Base-by-base conservation (phyloP, 75 land plant genomes). In the Picea sitchensis region DNA sequence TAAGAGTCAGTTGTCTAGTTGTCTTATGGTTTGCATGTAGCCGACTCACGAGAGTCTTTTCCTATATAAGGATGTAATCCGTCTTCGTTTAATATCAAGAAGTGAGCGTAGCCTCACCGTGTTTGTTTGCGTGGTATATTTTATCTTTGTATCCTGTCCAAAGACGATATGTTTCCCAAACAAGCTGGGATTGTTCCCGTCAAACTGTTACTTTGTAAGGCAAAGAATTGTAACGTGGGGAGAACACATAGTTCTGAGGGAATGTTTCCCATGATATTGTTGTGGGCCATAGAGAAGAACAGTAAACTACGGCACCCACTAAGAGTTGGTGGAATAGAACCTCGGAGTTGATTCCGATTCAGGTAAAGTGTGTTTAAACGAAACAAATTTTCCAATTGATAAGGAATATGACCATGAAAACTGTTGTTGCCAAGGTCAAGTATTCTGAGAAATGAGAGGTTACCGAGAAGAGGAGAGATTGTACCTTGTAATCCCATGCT, bases 391-490 rank as follows among this genome's bases (percentile, higher is more conserved):
- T 80, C 82, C 41, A 83, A 58, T 5, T 47, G 51, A 59, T 18
- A 44, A 14, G 87, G 87, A 4, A 86, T 79, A 4, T 3, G 23
- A 4, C 93, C 91, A 3, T 79, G n/a, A 0, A 89, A 56, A 30
- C 3, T 9, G 75, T 91, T 91, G 58, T 47, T 61, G 58, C 78
- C 71, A 31, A 89, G 71, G 65, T 82, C 80, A 14, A 90, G 44
- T 3, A 12, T 12, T 56, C 41, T 44, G 7, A 90, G 86, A 2
- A 77, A 83, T 0, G 81, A 62, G 23, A 88, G 79, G 36, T 84
- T 73, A 9, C 76, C 76, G 0, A 90, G 18, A 30, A 79, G 20
- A 0, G 86, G 58, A 6, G 92, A 88, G 17, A 90, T 77, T n/a
- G 36, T 1, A 11, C 90, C 90, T 61, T 72, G 15, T n/a, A 88